Conservation (phyloP, 176 grass and related monocot genomes). For the Oryza longistaminata region DNA sequence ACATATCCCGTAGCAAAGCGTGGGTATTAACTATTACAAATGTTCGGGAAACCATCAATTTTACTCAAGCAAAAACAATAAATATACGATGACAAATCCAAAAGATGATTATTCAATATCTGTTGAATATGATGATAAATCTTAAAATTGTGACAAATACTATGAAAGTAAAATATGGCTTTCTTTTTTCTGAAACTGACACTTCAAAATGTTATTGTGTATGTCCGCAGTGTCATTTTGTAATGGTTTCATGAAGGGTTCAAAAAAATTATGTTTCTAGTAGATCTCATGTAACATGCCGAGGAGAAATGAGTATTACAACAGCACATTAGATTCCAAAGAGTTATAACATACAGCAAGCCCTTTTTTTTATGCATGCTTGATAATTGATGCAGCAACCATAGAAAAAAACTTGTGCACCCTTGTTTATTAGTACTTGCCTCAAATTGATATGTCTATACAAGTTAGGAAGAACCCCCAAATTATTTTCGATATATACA, state of each 20-base stretch:
- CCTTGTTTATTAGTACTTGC: neutral
- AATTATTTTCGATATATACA: neutral
- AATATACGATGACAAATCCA: too few species aligned
- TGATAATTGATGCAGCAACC: neutral
- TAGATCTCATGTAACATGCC: neutral
- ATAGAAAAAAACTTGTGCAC: neutral
- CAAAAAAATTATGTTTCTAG: neutral
- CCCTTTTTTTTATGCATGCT: neutral
- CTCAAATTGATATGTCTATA: neutral
- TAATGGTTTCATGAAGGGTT: neutral
- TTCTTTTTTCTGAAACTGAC: too few species aligned
- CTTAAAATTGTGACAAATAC: too few species aligned
- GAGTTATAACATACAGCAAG: neutral
- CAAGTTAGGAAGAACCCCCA: neutral
- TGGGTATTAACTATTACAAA: too few species aligned
- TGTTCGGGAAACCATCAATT: too few species aligned
- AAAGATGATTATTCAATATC: too few species aligned
- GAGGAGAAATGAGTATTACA: neutral
- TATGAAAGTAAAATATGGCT: too few species aligned
- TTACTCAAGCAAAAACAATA: too few species aligned
- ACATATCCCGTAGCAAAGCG: too few species aligned
- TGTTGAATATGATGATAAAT: too few species aligned
- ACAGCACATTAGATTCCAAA: neutral
- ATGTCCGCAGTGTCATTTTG: too few species aligned
- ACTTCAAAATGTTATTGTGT: too few species aligned